phyloP scores from a whole-genome alignment of 768 basidiomycete genomes.

The Amanita inopinata region DNA sequence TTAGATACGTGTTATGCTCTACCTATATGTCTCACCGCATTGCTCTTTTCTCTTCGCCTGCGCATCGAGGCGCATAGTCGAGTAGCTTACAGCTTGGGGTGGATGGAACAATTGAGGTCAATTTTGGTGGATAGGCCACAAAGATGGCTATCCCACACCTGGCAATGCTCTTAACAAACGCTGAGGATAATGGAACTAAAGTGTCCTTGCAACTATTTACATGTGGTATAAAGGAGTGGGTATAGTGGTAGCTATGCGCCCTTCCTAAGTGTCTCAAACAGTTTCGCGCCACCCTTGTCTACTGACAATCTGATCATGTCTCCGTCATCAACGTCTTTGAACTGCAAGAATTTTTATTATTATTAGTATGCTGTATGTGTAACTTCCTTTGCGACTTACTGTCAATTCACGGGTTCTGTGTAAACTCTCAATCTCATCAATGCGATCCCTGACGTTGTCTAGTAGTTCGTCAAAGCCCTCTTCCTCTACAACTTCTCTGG shows the following conservation, averaged over 20 bases:
- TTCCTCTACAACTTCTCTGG: slow-evolving; percentile 58
- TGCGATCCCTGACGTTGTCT: slow-evolving; percentile 60
- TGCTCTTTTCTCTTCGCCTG: background rate
- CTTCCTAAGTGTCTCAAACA: slow-evolving; percentile 17
- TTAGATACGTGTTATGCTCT: slow-evolving; percentile 7
- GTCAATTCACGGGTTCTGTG: slow-evolving; percentile 73
- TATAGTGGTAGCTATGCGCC: too few species aligned
- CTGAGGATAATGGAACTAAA: too few species aligned
- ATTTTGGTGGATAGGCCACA: background rate
- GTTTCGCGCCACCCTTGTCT: slow-evolving; percentile 42
- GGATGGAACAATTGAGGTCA: slow-evolving; percentile 1
- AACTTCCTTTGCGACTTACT: slow-evolving; percentile 33
- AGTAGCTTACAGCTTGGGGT: background rate
- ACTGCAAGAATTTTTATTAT: slow-evolving; percentile 22
- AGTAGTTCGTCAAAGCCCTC: slow-evolving; percentile 76
- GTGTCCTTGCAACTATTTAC: too few species aligned
- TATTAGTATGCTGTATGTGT: slow-evolving; percentile 26
- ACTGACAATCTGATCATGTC: slow-evolving; percentile 43
- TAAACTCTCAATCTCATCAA: slow-evolving; percentile 82
- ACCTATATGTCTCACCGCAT: background rate
- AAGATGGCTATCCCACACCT: background rate
- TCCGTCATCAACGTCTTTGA: slow-evolving; percentile 39
- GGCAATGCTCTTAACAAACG: too few species aligned
- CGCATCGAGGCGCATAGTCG: background rate
- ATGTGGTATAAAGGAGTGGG: too few species aligned